Percentiles rank a stretch among this genome's conserved stretches.
phyloP scores from a whole-genome alignment of 805 yeast species.

The Isabelozyma gotoi region DNA sequence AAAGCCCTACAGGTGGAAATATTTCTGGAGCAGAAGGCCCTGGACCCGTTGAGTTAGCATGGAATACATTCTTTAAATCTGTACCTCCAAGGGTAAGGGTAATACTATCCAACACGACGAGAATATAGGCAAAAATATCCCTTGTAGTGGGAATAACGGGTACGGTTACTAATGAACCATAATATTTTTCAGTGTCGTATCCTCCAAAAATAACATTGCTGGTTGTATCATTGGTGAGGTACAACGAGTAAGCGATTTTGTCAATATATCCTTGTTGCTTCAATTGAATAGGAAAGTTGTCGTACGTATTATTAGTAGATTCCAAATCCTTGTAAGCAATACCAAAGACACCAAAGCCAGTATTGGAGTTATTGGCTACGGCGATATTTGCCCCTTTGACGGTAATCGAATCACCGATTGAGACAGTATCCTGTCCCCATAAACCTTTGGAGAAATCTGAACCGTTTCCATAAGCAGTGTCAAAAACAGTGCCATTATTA shows the following conservation, averaged over 20 bases:
- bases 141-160: too few relatives aligned
- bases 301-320: constrained; percentile 24
- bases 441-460: constrained; percentile 47
- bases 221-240: constrained; percentile 21
- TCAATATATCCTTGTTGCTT: constrained; percentile 32
- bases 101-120: too few relatives aligned
- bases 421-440: constrained; percentile 37
- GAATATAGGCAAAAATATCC: too few relatives aligned
- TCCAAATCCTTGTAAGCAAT: constrained; percentile 13
- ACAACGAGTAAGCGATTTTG: constrained; percentile 37
- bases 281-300: constrained; percentile 34
- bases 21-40: too few relatives aligned
- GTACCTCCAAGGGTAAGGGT: too few relatives aligned
- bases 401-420: constrained; percentile 9
- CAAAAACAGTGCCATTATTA: constrained; percentile 28
- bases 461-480: constrained; percentile 48
- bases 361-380: constrained; percentile 7
- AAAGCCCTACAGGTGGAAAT: too few relatives aligned
- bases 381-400: constrained; percentile 10
- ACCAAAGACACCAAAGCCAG: constrained; percentile 19
- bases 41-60: too few relatives aligned
- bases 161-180: constrained; percentile 12
- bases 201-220: constrained; percentile 31
- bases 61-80: too few relatives aligned
- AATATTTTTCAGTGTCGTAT: constrained; percentile 23